Conservation (phyloP, 495 filamentous ascomycete genomes). For the Penicillium mononematosum region DNA sequence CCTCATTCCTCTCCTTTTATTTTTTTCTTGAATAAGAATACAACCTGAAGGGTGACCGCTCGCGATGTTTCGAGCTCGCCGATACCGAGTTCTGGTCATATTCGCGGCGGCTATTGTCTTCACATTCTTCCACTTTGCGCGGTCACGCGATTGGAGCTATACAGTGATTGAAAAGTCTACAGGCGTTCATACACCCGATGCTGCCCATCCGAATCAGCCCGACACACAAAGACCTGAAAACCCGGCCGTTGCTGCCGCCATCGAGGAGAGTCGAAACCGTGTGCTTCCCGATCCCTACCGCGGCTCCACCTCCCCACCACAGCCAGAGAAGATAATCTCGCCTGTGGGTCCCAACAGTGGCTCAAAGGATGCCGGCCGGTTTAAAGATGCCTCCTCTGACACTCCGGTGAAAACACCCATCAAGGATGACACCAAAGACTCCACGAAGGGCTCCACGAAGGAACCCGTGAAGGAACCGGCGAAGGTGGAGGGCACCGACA, state of each 20-base stretch:
- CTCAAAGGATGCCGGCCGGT: not conserved
- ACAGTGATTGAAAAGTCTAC: slow-evolving; percentile 17
- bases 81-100: slow-evolving; percentile 72
- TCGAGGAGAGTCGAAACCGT: slow-evolving; percentile 15
- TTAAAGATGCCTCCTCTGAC: slow-evolving; percentile 2
- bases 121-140: slow-evolving; percentile 61
- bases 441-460: not conserved
- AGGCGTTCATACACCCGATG: slow-evolving; percentile 4
- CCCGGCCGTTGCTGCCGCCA: slow-evolving; percentile 2
- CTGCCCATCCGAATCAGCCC: slow-evolving; percentile 9
- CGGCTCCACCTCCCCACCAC: slow-evolving; percentile 7
- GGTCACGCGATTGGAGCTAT: slow-evolving; percentile 36
- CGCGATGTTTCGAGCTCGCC: slow-evolving; percentile 71
- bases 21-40: not conserved
- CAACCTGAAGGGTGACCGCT: slow-evolving; percentile 12
- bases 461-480: not conserved
- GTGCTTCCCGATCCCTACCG: slow-evolving; percentile 15
- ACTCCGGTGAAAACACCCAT: not conserved
- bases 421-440: slow-evolving; percentile 3
- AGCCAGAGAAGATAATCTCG: slow-evolving; percentile 3
- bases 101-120: slow-evolving; percentile 65
- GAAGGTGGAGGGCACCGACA: slow-evolving; percentile 1
- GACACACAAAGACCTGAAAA: slow-evolving; percentile 8
- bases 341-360: slow-evolving; percentile 9
- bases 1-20: slow-evolving; percentile 6